These are phyloP conservation scores for Cladosporium velox DNA, from an alignment of 2,329 filamentous ascomycete species.

Conservation along the genomic window DNA sequence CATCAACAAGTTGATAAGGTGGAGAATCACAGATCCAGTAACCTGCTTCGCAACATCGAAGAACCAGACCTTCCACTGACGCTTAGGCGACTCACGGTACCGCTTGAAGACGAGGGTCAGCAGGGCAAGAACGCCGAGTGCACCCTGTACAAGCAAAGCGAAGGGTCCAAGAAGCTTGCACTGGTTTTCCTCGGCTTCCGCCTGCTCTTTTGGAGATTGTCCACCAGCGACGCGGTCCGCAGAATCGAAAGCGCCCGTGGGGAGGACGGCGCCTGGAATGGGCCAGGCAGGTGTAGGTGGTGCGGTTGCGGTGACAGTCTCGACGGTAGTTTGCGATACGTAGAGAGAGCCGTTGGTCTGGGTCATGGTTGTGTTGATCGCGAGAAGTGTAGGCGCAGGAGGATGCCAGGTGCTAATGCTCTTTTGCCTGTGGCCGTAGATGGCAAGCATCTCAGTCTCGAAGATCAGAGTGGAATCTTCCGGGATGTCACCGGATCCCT, in stretches of 20 bases:
- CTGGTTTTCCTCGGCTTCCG: slow-evolving; percentile 52
- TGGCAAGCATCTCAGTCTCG: slow-evolving; percentile 85
- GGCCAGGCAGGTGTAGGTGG: slow-evolving; percentile 25
- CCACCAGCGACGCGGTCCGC: slow-evolving; percentile 24
- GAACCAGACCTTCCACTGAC: slow-evolving; percentile 94
- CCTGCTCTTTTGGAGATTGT: slow-evolving; percentile 42
- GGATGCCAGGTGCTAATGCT: slow-evolving; percentile 14
- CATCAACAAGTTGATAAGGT: slow-evolving; percentile 92
- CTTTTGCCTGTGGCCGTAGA: slow-evolving; percentile 64
- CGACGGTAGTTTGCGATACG: slow-evolving; percentile 6
- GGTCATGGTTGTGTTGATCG: slow-evolving; percentile 15
- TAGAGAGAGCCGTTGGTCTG: slow-evolving; percentile 15
- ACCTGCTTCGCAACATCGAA: slow-evolving; percentile 98
- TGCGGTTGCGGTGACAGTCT: slow-evolving; percentile 31
- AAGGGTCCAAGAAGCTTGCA: slow-evolving; percentile 89
- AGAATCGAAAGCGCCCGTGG: slow-evolving; percentile 6
- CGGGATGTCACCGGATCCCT: slow-evolving; percentile 81
- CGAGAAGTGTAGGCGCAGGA: slow-evolving; percentile 4
- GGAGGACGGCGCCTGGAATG: slow-evolving; percentile 2
- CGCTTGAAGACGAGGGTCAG: slow-evolving; percentile 89
- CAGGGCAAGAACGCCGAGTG: slow-evolving; percentile 79
- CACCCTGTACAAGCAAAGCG: slow-evolving; percentile 84
- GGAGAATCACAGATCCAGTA: slow-evolving; percentile 86
- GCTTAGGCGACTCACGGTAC: slow-evolving; percentile 86
- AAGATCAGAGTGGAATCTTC: slow-evolving; percentile 82